Percentiles rank a stretch among this genome's conserved stretches.
Evolutionary conservation across 352 stramenopile species (phyloP).

Genomic region (Phytophthora nicotianae): DNA sequence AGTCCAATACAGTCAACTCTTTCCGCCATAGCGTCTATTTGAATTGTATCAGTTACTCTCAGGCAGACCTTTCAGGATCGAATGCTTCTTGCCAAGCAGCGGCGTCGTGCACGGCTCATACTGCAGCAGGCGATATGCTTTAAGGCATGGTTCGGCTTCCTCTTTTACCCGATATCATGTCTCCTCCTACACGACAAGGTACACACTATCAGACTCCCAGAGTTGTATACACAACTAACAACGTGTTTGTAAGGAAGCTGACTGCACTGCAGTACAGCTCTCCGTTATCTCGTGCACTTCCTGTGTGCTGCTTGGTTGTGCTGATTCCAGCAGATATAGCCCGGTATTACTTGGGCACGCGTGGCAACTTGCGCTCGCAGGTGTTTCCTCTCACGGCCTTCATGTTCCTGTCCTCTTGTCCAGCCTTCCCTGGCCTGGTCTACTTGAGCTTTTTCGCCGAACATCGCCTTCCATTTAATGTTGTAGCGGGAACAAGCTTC

Average conservation of each 20-base stretch:
- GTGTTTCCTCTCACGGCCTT: slow-evolving; percentile 75
- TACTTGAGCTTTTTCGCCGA: slow-evolving; percentile 63
- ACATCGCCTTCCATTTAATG: slow-evolving; percentile 57
- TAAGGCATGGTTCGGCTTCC: slow-evolving; percentile 54
- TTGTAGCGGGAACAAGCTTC: slow-evolving; percentile 38
- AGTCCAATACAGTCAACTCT: slow-evolving; percentile 34
- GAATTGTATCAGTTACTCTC: slow-evolving; percentile 15
- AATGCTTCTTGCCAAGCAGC: slow-evolving; percentile 46
- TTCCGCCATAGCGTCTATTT: slow-evolving; percentile 6
- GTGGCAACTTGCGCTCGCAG: slow-evolving; percentile 58
- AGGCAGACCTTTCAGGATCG: slow-evolving; percentile 24
- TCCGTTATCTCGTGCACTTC: slow-evolving; percentile 45
- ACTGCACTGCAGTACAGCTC: slow-evolving; percentile 44
- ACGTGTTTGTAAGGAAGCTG: slow-evolving; percentile 25
- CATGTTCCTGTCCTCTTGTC: slow-evolving; percentile 70
- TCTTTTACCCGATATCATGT: slow-evolving; percentile 68
- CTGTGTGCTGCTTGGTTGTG: slow-evolving; percentile 49
- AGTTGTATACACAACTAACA: slow-evolving; percentile 2
- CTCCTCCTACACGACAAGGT: slow-evolving; percentile 73
- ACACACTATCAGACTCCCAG: background rate
- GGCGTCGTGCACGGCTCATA: slow-evolving; percentile 46
- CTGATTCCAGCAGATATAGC: slow-evolving; percentile 48
- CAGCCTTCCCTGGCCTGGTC: slow-evolving; percentile 54
- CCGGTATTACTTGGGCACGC: slow-evolving; percentile 64
- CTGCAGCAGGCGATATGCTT: slow-evolving; percentile 69